Evolutionary conservation across 1,139 yeast species (phyloP).

Genomic region (Diutina scorzettiae): DNA sequence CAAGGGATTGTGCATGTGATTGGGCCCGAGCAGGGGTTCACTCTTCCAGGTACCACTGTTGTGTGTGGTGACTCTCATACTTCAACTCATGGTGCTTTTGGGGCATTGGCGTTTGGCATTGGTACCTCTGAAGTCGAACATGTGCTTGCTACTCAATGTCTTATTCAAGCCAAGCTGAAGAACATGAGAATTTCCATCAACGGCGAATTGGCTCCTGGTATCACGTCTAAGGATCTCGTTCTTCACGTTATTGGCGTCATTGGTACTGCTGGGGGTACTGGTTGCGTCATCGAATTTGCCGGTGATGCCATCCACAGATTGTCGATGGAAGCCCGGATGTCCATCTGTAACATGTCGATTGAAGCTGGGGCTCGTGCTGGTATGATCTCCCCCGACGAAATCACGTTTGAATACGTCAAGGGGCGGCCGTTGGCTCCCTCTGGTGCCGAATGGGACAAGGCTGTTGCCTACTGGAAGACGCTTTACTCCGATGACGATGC

Average conservation of each 20-base stretch:
- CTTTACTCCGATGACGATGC: constrained; percentile 85
- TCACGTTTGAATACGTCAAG: constrained; percentile 75
- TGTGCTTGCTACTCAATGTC: constrained; percentile 92
- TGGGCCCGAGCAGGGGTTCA: constrained; percentile 98
- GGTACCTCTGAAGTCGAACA: constrained; percentile 99
- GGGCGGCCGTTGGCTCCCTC: constrained; percentile 92
- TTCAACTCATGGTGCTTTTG: constrained; percentile 97
- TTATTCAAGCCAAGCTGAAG: constrained; percentile 88
- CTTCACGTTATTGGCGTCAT: constrained; percentile 91
- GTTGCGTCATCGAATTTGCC: constrained; percentile 90
- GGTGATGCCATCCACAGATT: constrained; percentile 85
- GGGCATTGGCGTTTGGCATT: constrained; percentile 95
- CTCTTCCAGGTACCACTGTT: constrained; percentile 95
- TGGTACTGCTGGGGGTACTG: constrained; percentile 99
- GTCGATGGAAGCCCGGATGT: constrained; percentile 99
- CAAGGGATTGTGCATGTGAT: constrained; percentile 98
- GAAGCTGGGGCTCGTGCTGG: constrained; percentile 99
- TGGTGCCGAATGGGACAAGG: constrained; percentile 92
- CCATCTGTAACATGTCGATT: constrained; percentile 97
- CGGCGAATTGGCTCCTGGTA: constrained; percentile 76
- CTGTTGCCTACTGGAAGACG: constrained; percentile 81
- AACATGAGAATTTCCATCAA: constrained; percentile 84
- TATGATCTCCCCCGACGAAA: constrained; percentile 93
- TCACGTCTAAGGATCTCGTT: constrained; percentile 90
- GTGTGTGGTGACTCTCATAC: constrained; percentile 99